Conservation (phyloP, 1,139 yeast species). For the Geotrichum klebahnii region DNA sequence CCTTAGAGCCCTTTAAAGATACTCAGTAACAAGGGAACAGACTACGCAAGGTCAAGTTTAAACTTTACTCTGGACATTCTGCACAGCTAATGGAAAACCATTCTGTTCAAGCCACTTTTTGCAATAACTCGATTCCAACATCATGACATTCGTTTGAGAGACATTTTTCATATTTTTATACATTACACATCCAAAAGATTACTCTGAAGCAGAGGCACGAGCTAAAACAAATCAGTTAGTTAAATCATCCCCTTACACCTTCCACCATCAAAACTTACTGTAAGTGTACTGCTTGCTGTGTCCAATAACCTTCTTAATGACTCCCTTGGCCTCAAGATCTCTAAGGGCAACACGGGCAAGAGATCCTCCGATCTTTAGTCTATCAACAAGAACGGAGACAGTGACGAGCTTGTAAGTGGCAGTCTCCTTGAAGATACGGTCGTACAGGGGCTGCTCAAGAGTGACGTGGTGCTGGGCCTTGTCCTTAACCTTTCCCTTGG, state of each 20-base stretch:
- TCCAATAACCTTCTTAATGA: conserved; percentile 88
- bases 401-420: conserved; percentile 98
- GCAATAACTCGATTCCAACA: too few relatives aligned
- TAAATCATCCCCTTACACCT: background rate
- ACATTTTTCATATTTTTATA: conserved; percentile 4
- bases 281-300: conserved; percentile 97
- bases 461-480: conserved; percentile 98
- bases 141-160: too few relatives aligned
- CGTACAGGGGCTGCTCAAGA: conserved; percentile 97
- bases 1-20: too few relatives aligned
- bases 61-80: too few relatives aligned
- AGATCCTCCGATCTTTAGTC: conserved; percentile 99
- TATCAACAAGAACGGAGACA: conserved; percentile 96
- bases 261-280: conserved; percentile 38
- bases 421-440: conserved; percentile 98
- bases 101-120: too few relatives aligned
- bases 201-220: conserved; percentile 26
- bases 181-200: conserved; percentile 16
- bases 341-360: conserved; percentile 96
- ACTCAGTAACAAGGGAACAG: too few relatives aligned
- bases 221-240: conserved; percentile 11
- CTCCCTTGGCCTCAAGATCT: conserved; percentile 93
- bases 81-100: too few relatives aligned
- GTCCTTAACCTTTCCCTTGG: conserved; percentile 99
- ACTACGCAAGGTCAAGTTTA: too few relatives aligned